phyloP scores from a whole-genome alignment of 331 rosid species.

The Cucumis variabilis region DNA sequence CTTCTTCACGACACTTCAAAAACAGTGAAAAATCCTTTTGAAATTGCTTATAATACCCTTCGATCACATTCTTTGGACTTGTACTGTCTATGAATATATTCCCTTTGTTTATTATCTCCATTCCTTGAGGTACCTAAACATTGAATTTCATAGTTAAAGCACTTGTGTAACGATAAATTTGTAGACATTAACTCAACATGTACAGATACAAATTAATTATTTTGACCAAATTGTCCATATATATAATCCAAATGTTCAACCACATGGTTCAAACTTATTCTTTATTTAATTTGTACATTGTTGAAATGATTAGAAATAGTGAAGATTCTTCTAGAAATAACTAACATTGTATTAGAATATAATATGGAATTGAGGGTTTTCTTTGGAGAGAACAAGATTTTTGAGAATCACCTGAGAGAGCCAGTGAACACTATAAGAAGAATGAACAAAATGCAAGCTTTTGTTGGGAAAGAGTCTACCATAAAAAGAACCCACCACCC shows the following conservation, averaged over 20 bases:
- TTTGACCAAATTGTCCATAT: no score
- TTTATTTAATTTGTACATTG: no score
- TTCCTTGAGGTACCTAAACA: conserved; percentile 59
- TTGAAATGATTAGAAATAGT: no score
- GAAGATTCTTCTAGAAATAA: no score
- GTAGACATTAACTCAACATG: no score
- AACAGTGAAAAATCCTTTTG: conserved; percentile 59
- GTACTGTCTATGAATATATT: conserved; percentile 56
- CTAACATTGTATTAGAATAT: no score
- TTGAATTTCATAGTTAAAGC: neutral
- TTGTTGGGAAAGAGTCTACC: conserved; percentile 60
- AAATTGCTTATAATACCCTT: conserved; percentile 60
- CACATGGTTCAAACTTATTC: no score
- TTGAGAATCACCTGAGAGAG: conserved; percentile 35
- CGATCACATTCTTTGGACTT: conserved; percentile 54
- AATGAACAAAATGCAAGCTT: conserved; percentile 52
- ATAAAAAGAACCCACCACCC: conserved; percentile 55
- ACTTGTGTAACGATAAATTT: no score
- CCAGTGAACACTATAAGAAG: conserved; percentile 49
- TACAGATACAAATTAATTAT: no score
- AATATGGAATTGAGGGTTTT: no score
- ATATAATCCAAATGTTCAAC: no score
- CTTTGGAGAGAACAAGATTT: no score
- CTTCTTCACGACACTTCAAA: conserved; percentile 65
- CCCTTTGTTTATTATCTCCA: conserved; percentile 54